Percentiles rank a stretch among this genome's conserved stretches.
Conservation (phyloP, 2,329 filamentous ascomycete species). For the Verruconis gallopava region DNA sequence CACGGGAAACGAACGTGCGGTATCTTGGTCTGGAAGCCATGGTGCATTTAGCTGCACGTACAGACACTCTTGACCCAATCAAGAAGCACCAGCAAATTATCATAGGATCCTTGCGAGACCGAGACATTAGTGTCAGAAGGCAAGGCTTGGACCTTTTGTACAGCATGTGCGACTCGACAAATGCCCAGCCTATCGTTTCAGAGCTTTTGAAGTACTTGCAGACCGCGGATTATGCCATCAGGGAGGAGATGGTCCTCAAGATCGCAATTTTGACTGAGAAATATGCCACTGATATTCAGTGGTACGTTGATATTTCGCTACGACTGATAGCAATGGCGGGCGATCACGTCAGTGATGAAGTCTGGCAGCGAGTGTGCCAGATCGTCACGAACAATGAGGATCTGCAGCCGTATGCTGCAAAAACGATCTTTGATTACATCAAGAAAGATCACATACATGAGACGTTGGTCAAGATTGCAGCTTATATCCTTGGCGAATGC, state of each 20-base stretch:
- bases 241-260: conserved; percentile 98
- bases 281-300: conserved; percentile 95
- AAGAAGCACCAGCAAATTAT: conserved; percentile 98
- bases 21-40: conserved; percentile 95
- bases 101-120: conserved; percentile 80
- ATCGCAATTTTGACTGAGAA: conserved; percentile 98
- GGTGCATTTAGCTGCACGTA: conserved; percentile 89
- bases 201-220: conserved; percentile 91
- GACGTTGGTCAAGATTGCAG: conserved; percentile 93
- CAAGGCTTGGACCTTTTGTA: conserved; percentile 94
- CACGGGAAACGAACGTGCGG: conserved; percentile 89
- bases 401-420: conserved; percentile 88
- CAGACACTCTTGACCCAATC: conserved; percentile 90
- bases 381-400: conserved; percentile 99
- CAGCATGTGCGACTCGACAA: conserved; percentile 98
- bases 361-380: conserved; percentile 97
- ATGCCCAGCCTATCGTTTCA: conserved; percentile 82
- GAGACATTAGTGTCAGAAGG: conserved; percentile 91
- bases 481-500: conserved; percentile 91
- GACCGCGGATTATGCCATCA: conserved; percentile 91
- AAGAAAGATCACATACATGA: conserved; percentile 92
- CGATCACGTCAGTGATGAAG: conserved; percentile 96
- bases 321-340: conserved; percentile 91
- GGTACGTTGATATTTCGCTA: conserved; percentile 97
- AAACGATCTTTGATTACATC: conserved; percentile 83